Conservation (phyloP, 768 basidiomycete genomes). For the Pleurotus ostreatus region DNA sequence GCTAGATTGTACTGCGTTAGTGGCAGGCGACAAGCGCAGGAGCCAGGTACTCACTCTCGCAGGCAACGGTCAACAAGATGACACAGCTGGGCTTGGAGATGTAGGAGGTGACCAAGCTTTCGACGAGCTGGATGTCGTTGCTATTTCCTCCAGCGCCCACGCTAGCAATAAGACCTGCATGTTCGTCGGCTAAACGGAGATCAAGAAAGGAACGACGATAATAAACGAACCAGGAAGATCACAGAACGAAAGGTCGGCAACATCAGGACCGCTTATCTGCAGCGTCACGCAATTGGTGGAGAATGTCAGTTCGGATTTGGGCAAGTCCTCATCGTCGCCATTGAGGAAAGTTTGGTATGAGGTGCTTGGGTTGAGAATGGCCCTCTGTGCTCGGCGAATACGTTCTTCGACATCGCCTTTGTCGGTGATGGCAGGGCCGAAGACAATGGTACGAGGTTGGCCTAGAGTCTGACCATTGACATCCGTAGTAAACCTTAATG, state of each 20-base stretch:
- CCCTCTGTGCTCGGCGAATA: conserved; percentile 60
- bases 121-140: conserved; percentile 59
- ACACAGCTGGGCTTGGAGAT: conserved; percentile 62
- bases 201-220: neutral
- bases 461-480: conserved; percentile 31
- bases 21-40: too few species aligned
- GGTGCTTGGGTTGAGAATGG: conserved; percentile 56
- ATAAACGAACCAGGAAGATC: neutral
- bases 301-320: conserved; percentile 32
- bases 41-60: conserved; percentile 47
- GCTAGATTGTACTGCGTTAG: conserved; percentile 32
- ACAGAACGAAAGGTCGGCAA: conserved; percentile 62
- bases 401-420: conserved; percentile 59
- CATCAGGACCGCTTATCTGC: conserved; percentile 53
- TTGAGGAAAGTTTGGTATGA: conserved; percentile 31
- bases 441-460: conserved; percentile 33
- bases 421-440: conserved; percentile 46
- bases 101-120: conserved; percentile 52
- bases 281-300: conserved; percentile 55
- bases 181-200: neutral
- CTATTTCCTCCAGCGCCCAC: conserved; percentile 44
- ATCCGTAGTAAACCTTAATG: conserved; percentile 41
- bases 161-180: conserved; percentile 55
- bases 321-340: conserved; percentile 25
- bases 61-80: conserved; percentile 55